Percentiles rank a stretch among this genome's conserved stretches.
Evolutionary conservation across 441 rosid species (phyloP).

Genomic region (Pelargonium australe): DNA sequence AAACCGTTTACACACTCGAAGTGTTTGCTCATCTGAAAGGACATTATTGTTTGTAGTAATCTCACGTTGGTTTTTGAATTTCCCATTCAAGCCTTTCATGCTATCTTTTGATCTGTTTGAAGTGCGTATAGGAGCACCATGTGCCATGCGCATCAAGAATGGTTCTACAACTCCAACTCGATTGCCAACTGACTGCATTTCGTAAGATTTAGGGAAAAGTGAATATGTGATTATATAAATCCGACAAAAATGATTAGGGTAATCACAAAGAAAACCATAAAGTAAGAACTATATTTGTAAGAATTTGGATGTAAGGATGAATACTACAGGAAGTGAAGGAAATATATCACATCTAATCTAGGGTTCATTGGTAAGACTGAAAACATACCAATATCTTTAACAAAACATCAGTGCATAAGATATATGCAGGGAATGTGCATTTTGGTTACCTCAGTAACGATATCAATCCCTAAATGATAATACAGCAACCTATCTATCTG

Average conservation of each 20-base stretch:
- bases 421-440: neutral
- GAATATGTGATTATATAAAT: neutral
- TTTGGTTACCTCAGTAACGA: neutral
- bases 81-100: slow-evolving; percentile 36
- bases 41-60: slow-evolving; percentile 31
- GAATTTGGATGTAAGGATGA: neutral
- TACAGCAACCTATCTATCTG: neutral
- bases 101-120: slow-evolving; percentile 39
- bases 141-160: slow-evolving; percentile 99
- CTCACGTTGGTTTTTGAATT: slow-evolving; percentile 38
- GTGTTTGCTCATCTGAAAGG: slow-evolving; percentile 68
- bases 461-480: neutral
- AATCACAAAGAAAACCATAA: neutral
- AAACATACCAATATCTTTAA: slow-evolving; percentile 1
- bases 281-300: neutral
- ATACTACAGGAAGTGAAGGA: neutral
- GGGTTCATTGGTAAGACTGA: neutral
- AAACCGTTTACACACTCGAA: slow-evolving; percentile 88
- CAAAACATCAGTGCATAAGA: neutral
- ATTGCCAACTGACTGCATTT: slow-evolving; percentile 88
- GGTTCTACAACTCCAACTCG: slow-evolving; percentile 94
- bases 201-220: slow-evolving; percentile 18
- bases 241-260: neutral
- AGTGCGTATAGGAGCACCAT: slow-evolving; percentile 73
- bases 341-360: neutral